Evolutionary conservation across 2,329 filamentous ascomycete genomes (phyloP).

Genomic region (Salinomyces thailandicus): DNA sequence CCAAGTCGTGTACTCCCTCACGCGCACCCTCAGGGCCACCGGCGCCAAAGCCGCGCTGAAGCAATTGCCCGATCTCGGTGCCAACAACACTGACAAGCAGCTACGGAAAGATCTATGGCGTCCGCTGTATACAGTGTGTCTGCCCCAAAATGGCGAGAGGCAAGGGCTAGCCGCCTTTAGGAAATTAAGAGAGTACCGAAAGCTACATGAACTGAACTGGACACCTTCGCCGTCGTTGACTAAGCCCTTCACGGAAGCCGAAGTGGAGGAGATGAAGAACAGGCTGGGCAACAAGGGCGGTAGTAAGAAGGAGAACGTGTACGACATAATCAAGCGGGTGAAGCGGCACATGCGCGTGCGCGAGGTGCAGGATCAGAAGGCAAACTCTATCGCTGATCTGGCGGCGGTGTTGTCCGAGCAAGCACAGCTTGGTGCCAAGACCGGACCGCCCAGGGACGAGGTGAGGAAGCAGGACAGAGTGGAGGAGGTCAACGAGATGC

Average conservation of each 20-base stretch:
- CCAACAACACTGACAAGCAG: conserved; percentile 48
- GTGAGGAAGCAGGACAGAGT: conserved; percentile 6
- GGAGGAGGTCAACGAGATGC: conserved; percentile 13
- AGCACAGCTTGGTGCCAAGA: conserved; percentile 26
- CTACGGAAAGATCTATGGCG: conserved; percentile 54
- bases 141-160: conserved; percentile 33
- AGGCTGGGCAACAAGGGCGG: conserved; percentile 25
- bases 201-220: conserved; percentile 47
- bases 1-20: conserved; percentile 54
- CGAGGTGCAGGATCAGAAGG: conserved; percentile 54
- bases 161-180: conserved; percentile 47
- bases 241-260: conserved; percentile 28
- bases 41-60: conserved; percentile 42
- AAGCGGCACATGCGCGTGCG: conserved; percentile 41
- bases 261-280: conserved; percentile 33
- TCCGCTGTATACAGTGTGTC: conserved; percentile 49
- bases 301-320: conserved; percentile 22
- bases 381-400: conserved; percentile 51
- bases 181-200: conserved; percentile 50
- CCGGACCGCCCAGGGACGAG: conserved; percentile 14
- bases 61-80: conserved; percentile 53
- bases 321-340: conserved; percentile 23
- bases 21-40: conserved; percentile 26
- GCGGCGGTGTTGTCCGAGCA: conserved; percentile 46
- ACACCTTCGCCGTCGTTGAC: conserved; percentile 26